Base-by-base conservation (phyloP, 208 protist genomes). In the Acanthamoeba triangularis region DNA sequence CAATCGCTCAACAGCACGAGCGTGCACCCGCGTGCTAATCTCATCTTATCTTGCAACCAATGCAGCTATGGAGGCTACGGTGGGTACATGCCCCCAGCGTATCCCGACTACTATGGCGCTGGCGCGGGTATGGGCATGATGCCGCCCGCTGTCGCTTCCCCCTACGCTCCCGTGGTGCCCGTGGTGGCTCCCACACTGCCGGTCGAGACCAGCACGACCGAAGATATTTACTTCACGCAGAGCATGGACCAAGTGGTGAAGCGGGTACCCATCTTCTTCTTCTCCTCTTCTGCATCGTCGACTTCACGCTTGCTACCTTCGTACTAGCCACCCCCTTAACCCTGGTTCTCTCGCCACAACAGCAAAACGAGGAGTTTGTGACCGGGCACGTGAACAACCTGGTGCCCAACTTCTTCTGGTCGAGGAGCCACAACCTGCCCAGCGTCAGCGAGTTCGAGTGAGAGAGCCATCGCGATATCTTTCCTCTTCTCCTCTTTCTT, bases 221-320 rank as follows among this genome's bases (percentile, higher is more conserved):
- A 78, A n/a, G 69, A 78, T 7, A 78, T 30, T n/a, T 78, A 37
- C 65, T 72, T 72, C 65, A 72, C 65, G 30, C 65, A 72, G 20
- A 28, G n/a, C 30, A 72, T 72, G 65, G 65, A 72, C 30, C 23
- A 72, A n/a, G 65, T 72, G 23, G 65, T 72, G 30, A 72, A 35
- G 10, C 23, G 30, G 65, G 65, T 72, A 35, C 65, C n/a, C 65
- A 72, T 35, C 14, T 20, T 35, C 23, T 41, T 41, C 37, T 41
- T 41, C 37, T 67, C 61, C 1, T 18, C 16, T 18, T 67, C 16
- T n/a, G 1, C 28, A 67, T 67, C 28, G 23, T 67, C 61, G n/a
- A 67, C 3, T 67, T 1, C 61, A 67, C 61, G 16, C 59, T 5
- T 41, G 37, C 37, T 3, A 41, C 37, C 2, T 41, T 41, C 37